phyloP scores from a whole-genome alignment of 306 rosid species.

The Trifolium repens region DNA sequence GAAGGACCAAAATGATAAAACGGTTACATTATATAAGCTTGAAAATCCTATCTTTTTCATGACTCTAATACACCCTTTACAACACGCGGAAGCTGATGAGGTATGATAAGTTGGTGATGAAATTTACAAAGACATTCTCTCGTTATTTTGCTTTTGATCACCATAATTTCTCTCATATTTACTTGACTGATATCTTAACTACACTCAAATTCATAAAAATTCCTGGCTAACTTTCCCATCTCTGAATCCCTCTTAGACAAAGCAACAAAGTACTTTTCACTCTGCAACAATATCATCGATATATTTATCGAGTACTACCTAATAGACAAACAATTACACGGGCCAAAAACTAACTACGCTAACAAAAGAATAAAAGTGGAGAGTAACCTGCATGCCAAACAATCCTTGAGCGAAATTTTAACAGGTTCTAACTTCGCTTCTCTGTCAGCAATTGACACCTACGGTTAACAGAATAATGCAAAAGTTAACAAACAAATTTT shows the following conservation, averaged over 20 bases:
- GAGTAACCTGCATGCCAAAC: constrained; percentile 93
- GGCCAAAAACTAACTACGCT: neutral
- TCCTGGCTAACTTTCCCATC: neutral
- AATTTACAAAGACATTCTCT: neutral
- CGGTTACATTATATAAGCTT: neutral
- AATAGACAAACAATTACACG: neutral
- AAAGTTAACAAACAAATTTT: neutral
- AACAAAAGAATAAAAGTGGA: neutral
- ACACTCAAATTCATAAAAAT: neutral
- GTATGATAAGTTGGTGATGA: neutral
- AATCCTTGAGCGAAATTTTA: constrained; percentile 92
- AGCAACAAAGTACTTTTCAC: neutral
- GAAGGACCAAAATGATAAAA: neutral
- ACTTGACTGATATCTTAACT: neutral
- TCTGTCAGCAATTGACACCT: constrained; percentile 67
- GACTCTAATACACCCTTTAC: neutral
- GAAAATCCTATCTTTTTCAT: neutral
- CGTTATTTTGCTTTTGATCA: neutral
- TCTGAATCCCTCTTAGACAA: neutral
- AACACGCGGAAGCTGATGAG: neutral
- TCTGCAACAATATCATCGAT: neutral
- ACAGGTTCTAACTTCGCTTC: constrained; percentile 79
- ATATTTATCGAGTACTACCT: neutral
- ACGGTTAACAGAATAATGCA: neutral
- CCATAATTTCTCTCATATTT: neutral